phyloP scores from a whole-genome alignment of 108 stramenopile species.

The Pseudonitzschia delicatissima region DNA sequence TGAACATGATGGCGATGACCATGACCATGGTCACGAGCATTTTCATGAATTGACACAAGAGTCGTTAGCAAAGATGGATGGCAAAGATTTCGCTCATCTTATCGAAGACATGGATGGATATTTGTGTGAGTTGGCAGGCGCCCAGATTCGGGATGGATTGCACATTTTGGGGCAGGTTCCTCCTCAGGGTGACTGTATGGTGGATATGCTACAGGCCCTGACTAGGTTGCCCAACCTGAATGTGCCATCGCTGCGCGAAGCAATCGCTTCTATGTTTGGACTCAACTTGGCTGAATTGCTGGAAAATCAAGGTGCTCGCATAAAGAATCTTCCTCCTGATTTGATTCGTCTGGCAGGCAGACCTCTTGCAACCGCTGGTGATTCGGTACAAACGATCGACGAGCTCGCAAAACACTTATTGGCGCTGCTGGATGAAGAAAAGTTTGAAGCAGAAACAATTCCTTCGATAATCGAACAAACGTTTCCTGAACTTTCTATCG shows the following conservation, averaged over 20 bases:
- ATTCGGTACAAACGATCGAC: constrained; percentile 6
- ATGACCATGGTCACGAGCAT: constrained; percentile 39
- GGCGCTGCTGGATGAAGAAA: constrained; percentile 3
- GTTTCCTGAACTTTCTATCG: background rate
- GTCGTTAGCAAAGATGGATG: constrained; percentile 9
- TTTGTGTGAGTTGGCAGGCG: constrained; percentile 7
- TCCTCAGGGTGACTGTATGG: constrained; percentile 8
- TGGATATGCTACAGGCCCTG: constrained; percentile 5
- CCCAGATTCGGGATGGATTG: constrained; percentile 8
- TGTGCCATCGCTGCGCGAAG: constrained; percentile 3
- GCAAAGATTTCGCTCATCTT: constrained; percentile 11
- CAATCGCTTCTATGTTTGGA: constrained; percentile 3
- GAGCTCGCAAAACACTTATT: constrained; percentile 10
- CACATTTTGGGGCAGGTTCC: constrained; percentile 13
- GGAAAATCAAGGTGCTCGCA: background rate
- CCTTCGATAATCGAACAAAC: background rate
- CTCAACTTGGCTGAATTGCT: background rate
- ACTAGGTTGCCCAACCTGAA: constrained; percentile 3
- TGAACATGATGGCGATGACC: constrained; percentile 9
- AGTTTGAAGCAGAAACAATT: constrained; percentile 1
- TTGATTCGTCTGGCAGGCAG: background rate
- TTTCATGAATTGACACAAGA: constrained; percentile 18
- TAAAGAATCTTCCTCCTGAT: background rate
- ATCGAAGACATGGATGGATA: constrained; percentile 11
- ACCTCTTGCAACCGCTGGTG: constrained; percentile 7